These are phyloP conservation scores for Carex sylvatica DNA, from an alignment of 202 grass and related monocot species.

Conservation along the genomic window DNA sequence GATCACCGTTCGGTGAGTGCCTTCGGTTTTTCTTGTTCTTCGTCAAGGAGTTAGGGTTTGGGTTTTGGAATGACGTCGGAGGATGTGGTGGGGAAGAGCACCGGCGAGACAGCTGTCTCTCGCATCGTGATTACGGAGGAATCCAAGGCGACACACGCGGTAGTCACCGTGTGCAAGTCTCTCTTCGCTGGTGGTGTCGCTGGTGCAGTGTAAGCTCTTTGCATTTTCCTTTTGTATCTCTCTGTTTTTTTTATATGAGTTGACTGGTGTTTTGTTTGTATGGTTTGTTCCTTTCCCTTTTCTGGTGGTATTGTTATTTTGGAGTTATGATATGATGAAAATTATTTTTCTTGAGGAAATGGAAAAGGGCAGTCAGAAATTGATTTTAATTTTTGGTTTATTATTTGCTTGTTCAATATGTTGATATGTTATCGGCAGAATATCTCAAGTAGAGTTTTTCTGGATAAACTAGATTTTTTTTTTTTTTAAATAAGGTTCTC, in stretches of 20 bases:
- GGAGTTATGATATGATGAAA: not conserved
- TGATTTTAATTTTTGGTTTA: not conserved
- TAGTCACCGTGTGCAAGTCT: slow-evolving; percentile 75
- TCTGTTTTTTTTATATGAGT: not conserved
- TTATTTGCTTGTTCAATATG: not conserved
- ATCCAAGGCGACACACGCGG: slow-evolving; percentile 72
- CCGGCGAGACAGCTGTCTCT: slow-evolving; percentile 75
- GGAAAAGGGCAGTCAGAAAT: not conserved
- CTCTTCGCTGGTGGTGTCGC: slow-evolving; percentile 93
- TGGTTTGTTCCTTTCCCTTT: not conserved
- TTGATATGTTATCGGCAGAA: not conserved
- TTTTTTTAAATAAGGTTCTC: not conserved
- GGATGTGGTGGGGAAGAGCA: slow-evolving; percentile 83
- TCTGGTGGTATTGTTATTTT: not conserved
- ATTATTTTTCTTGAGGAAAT: not conserved
- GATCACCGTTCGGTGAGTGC: not conserved
- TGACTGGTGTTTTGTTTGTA: slow-evolving; percentile 1
- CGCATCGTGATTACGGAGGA: slow-evolving; percentile 98
- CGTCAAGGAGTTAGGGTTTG: slow-evolving; percentile 3
- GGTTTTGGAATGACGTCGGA: slow-evolving; percentile 71
- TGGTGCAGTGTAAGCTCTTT: slow-evolving; percentile 75
- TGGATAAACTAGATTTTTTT: not conserved
- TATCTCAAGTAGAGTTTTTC: not conserved
- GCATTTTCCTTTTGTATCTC: not conserved
- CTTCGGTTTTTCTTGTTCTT: not conserved